phyloP scores from a whole-genome alignment of 129 eudicot species.

The Erigeron canadensis region DNA sequence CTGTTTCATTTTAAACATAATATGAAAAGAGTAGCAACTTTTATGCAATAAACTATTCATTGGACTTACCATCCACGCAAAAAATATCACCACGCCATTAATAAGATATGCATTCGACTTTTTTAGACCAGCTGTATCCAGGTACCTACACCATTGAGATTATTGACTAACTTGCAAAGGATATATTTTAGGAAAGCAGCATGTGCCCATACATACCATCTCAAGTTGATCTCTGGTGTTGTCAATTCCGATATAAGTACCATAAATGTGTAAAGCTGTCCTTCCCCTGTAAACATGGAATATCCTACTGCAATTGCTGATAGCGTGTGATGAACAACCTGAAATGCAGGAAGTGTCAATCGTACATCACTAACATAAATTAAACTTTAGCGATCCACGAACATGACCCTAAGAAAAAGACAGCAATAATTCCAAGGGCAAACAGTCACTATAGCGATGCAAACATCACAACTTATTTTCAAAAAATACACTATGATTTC shows the following conservation, averaged over 20 bases:
- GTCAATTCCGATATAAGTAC: constrained; percentile 86
- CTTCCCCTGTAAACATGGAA: constrained; percentile 85
- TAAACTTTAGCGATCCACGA: no score
- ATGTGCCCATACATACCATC: constrained; percentile 56
- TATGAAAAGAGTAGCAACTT: background rate
- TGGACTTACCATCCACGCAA: constrained; percentile 79
- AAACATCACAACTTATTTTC: background rate
- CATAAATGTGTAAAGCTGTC: constrained; percentile 78
- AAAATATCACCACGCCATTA: constrained; percentile 71
- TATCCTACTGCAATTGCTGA: constrained; percentile 64
- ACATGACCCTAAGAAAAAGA: no score
- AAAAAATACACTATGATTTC: no score
- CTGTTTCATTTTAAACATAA: background rate
- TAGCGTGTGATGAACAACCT: constrained; percentile 89
- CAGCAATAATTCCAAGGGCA: no score
- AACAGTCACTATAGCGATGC: no score
- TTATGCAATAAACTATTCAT: background rate
- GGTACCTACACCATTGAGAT: constrained; percentile 55
- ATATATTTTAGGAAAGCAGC: background rate
- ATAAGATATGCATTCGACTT: constrained; percentile 63
- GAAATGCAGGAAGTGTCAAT: constrained; percentile 27
- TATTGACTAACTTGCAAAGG: constrained; percentile 3
- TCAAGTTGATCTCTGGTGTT: constrained; percentile 81
- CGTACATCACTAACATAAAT: no score
- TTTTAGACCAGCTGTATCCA: constrained; percentile 84